Base-by-base conservation (phyloP, 306 rosid genomes). In the Cicer arietinum region DNA sequence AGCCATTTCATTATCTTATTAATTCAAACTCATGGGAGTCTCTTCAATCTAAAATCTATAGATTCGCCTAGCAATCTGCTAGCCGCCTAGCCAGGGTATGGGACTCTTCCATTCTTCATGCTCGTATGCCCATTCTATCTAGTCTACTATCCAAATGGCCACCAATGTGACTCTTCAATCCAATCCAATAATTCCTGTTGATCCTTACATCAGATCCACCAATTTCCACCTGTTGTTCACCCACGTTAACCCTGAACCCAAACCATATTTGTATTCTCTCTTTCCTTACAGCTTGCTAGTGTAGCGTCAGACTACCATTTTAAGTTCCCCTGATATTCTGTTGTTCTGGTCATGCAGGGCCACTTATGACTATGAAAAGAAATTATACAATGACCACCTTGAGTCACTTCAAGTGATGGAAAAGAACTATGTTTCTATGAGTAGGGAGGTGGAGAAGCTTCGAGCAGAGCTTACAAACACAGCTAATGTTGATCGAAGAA, bases 401-500 rank as follows among this genome's bases (percentile, higher is more conserved):
- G 96, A 92, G 85, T 92, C 99, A 37, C 97, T 95, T 84, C 98
- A 92, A 83, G 88, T 82, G 78, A 92, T 95, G 99, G 96, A 95
- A 78, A 92, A 89, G 88, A 90, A 95, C 83, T 95, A 90, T 70
- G 77, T 88, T 66, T 86, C 96, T 54, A 95, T 92, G 99, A 89
- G 97, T 77, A 88, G 86, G 88, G 99, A 92, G 86, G 88, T 92
- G 59, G 99, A 92, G 76, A 95, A 92, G 85, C 99, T 92, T 74
- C 87, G 90, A 68, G 98, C 98, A 56, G 98, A 95, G 87, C 85
- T 92, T 52, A 80, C 89, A 65, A 89, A 90, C 74, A 80, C 83
- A 41, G 65, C 88, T 44, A 86, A 81, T 54, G 76, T 72, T 79
- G 95, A 94, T 54, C 85, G 92, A 70, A 86, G 95, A 83, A 81